Percentiles rank a stretch among this genome's conserved stretches.
These are phyloP conservation scores for Raffaelea arxii DNA, from an alignment of 2,329 filamentous ascomycete genomes.

Conservation along the genomic window DNA sequence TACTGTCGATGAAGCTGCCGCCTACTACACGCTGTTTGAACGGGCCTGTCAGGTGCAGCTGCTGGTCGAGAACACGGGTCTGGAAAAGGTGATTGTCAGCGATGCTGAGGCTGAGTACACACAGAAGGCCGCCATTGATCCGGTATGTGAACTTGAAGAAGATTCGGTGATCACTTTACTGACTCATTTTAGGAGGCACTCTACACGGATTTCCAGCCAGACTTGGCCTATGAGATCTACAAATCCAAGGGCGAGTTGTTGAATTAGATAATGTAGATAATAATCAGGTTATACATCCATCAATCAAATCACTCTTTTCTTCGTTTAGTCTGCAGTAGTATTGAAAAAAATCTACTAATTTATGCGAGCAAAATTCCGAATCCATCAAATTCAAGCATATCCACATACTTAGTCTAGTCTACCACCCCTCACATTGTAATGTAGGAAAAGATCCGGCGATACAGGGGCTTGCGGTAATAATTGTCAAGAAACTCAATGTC, in stretches of 20 bases:
- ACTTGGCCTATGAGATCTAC: background rate
- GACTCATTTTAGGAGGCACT: background rate
- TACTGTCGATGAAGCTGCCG: conserved; percentile 66
- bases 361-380: no score
- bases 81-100: conserved; percentile 17
- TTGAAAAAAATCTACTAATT: no score
- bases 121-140: background rate
- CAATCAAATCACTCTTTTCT: no score
- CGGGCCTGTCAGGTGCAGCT: conserved; percentile 58
- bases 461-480: background rate
- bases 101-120: conserved; percentile 23
- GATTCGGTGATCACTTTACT: background rate
- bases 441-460: background rate
- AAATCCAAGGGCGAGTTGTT: background rate
- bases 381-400: no score
- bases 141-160: background rate
- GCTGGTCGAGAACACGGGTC: conserved; percentile 41
- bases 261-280: background rate
- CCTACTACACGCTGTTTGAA: conserved; percentile 58
- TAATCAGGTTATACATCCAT: no score
- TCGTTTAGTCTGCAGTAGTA: no score
- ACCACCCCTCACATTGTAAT: background rate
- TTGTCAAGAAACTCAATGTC: background rate
- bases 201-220: background rate
- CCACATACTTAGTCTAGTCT: no score